A percentile compares a stretch with the other conserved stretches of the same genome.
Conservation (phyloP, 495 filamentous ascomycete species). For the Aspergillus leporis region DNA sequence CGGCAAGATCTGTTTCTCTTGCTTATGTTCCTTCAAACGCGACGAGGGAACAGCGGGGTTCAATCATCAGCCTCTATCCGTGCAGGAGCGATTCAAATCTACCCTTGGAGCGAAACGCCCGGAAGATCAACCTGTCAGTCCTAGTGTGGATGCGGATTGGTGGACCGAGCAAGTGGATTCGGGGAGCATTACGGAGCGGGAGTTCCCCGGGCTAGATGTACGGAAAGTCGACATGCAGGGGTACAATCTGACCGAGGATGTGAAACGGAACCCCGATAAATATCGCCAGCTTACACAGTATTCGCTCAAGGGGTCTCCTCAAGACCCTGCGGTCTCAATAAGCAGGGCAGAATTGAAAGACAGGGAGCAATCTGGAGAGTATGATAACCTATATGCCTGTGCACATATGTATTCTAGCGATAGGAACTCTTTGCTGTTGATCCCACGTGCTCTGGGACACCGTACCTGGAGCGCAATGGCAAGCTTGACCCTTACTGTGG, state of each 20-base stretch:
- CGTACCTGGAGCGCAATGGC: slow-evolving; percentile 55
- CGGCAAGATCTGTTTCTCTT: slow-evolving; percentile 58
- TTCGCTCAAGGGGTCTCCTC: slow-evolving; percentile 46
- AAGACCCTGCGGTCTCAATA: slow-evolving; percentile 15
- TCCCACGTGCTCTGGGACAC: slow-evolving; percentile 59
- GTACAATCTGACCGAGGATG: slow-evolving; percentile 50
- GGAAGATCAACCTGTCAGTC: slow-evolving; percentile 38
- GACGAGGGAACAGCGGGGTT: slow-evolving; percentile 35
- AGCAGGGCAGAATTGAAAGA: slow-evolving; percentile 20
- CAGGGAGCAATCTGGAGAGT: slow-evolving; percentile 34
- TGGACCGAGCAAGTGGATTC: slow-evolving; percentile 33
- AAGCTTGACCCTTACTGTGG: slow-evolving; percentile 61
- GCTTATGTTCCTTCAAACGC: slow-evolving; percentile 63
- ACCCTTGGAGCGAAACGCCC: slow-evolving; percentile 42
- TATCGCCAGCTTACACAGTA: slow-evolving; percentile 62
- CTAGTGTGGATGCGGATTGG: slow-evolving; percentile 50
- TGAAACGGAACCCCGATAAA: slow-evolving; percentile 45
- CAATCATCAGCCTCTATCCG: slow-evolving; percentile 41
- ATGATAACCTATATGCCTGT: slow-evolving; percentile 60
- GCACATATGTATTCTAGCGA: slow-evolving; percentile 69
- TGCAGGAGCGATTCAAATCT: slow-evolving; percentile 36
- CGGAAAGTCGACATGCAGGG: slow-evolving; percentile 62
- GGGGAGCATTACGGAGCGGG: slow-evolving; percentile 31
- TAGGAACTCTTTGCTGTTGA: slow-evolving; percentile 66
- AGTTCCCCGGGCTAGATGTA: slow-evolving; percentile 61